Evolutionary conservation across 2,329 filamentous ascomycete genomes (phyloP).

Genomic region (Aspergillus quadricinctus): DNA sequence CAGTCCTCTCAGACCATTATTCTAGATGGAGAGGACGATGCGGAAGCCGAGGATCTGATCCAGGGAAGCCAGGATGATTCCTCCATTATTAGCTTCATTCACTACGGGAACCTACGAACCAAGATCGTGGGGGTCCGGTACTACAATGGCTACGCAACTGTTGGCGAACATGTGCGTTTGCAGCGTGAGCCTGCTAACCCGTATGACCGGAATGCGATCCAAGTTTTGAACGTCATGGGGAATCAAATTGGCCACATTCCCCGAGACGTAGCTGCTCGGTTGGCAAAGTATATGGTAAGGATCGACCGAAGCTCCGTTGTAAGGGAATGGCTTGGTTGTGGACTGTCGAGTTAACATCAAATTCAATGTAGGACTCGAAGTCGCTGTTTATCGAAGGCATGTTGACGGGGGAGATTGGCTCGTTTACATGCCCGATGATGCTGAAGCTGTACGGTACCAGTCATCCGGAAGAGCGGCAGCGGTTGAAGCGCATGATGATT

Average conservation of each 20-base stretch:
- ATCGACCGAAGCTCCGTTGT: not conserved
- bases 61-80: constrained; percentile 33
- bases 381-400: constrained; percentile 64
- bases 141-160: constrained; percentile 59
- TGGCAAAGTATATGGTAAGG: constrained; percentile 66
- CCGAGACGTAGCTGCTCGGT: constrained; percentile 60
- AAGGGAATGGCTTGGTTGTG: not conserved
- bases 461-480: constrained; percentile 48
- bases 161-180: constrained; percentile 60
- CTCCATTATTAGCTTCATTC: constrained; percentile 29
- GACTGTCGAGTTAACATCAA: not conserved
- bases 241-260: constrained; percentile 77
- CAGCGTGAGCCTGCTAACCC: constrained; percentile 63
- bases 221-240: constrained; percentile 70
- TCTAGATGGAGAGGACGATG: constrained; percentile 34
- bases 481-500: constrained; percentile 60
- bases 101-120: constrained; percentile 42
- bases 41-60: constrained; percentile 28
- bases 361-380: constrained; percentile 45
- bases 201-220: constrained; percentile 73
- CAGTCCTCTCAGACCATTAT: constrained; percentile 24
- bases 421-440: constrained; percentile 68
- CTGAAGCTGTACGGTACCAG: constrained; percentile 66
- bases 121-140: constrained; percentile 61
- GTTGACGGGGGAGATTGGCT: constrained; percentile 62